A percentile compares a stretch with the other conserved stretches of the same genome.
phyloP scores from a whole-genome alignment of 768 basidiomycete species.

The Suillus discolor region DNA sequence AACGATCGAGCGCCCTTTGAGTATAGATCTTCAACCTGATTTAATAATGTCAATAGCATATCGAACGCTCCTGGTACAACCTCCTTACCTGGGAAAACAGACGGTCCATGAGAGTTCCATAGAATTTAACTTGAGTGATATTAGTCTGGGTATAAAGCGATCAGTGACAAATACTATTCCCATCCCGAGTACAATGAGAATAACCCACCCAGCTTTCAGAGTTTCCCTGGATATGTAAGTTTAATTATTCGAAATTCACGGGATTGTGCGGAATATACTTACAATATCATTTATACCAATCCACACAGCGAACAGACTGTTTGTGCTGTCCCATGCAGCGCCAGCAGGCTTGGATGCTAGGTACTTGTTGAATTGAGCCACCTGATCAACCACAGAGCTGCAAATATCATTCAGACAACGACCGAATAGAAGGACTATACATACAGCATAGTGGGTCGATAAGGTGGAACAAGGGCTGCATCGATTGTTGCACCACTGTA shows the following conservation, averaged over 20 bases:
- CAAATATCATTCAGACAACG: slow-evolving; percentile 3
- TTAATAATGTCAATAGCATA: neutral
- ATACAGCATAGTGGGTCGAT: slow-evolving; percentile 52
- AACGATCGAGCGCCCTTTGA: slow-evolving; percentile 60
- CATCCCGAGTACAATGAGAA: neutral
- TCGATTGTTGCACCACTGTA: slow-evolving; percentile 71
- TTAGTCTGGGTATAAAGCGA: slow-evolving; percentile 21
- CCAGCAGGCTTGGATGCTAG: slow-evolving; percentile 49
- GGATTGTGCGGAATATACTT: neutral
- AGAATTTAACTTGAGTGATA: slow-evolving; percentile 24
- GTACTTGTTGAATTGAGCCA: slow-evolving; percentile 54
- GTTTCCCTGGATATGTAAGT: slow-evolving; percentile 5
- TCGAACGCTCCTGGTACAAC: neutral
- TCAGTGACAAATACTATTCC: neutral
- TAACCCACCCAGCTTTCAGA: slow-evolving; percentile 21
- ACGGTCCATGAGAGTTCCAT: slow-evolving; percentile 25
- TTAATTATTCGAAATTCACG: neutral
- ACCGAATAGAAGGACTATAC: slow-evolving; percentile 13
- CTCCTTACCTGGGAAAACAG: slow-evolving; percentile 30
- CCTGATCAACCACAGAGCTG: slow-evolving; percentile 50
- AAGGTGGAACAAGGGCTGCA: slow-evolving; percentile 55
- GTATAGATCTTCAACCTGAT: slow-evolving; percentile 24
- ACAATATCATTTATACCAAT: slow-evolving; percentile 74
- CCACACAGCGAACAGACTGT: slow-evolving; percentile 67
- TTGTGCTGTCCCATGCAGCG: slow-evolving; percentile 57